Percentiles rank a stretch among this genome's conserved stretches.
Evolutionary conservation across 2,329 filamentous ascomycete species (phyloP).

Genomic region (Colletotrichum sp.): DNA sequence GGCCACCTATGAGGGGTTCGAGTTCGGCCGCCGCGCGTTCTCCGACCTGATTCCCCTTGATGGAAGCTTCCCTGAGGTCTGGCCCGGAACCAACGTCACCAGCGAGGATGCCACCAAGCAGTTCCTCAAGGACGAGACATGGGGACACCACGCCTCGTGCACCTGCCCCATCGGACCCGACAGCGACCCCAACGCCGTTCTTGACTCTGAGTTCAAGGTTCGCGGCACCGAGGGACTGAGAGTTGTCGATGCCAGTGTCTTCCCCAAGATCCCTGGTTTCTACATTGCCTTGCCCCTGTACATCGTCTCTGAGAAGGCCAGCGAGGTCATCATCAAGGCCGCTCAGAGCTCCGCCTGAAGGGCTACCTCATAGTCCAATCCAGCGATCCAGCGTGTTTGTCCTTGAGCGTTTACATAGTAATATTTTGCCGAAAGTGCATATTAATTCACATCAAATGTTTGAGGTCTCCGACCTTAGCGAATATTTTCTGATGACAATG

Average conservation of each 20-base stretch:
- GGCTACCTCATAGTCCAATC: not conserved
- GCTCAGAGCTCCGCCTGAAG: not conserved
- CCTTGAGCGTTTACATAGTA: not conserved
- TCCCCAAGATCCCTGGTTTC: constrained; percentile 30
- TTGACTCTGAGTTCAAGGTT: constrained; percentile 64
- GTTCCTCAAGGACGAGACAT: constrained; percentile 28
- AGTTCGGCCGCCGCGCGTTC: constrained; percentile 43
- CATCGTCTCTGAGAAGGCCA: constrained; percentile 65
- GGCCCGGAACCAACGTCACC: not conserved
- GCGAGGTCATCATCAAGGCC: constrained; percentile 31
- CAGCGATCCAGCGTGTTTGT: not conserved
- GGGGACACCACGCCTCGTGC: constrained; percentile 63
- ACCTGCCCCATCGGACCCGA: constrained; percentile 62
- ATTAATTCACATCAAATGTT: not conserved
- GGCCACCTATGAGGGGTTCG: constrained; percentile 33
- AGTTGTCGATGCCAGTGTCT: constrained; percentile 67
- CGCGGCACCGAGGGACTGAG: constrained; percentile 58
- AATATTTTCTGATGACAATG: not conserved
- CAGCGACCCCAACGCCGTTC: constrained; percentile 59
- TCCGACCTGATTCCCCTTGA: not conserved
- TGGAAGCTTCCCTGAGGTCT: not conserved
- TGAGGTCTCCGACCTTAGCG: rapidly evolving
- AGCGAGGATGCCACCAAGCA: not conserved
- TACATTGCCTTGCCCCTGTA: constrained; percentile 55
- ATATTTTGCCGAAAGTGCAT: not conserved